A percentile compares a stretch with the other conserved stretches of the same genome.
These are phyloP conservation scores for Debaryomyces castellii DNA, from an alignment of 805 yeast genomes.

Conservation along the genomic window DNA sequence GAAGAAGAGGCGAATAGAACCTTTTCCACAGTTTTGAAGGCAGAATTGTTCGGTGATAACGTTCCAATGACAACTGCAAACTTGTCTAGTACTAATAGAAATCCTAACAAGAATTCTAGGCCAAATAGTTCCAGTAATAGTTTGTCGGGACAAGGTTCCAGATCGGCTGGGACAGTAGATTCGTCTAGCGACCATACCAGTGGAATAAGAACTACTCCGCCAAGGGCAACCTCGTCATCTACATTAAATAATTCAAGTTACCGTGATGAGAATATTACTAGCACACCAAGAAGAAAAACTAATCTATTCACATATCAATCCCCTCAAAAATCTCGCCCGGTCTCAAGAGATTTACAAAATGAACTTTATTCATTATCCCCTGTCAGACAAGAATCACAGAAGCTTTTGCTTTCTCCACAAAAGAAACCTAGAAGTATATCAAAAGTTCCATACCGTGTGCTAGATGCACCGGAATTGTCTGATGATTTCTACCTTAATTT, in stretches of 20 bases:
- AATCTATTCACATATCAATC: conserved; percentile 76
- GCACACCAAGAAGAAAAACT: conserved; percentile 46
- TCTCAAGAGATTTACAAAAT: conserved; percentile 62
- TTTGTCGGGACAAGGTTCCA: conserved; percentile 1
- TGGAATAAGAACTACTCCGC: conserved; percentile 22
- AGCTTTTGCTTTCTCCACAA: conserved; percentile 75
- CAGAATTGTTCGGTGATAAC: conserved; percentile 89
- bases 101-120: conserved; percentile 1
- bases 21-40: conserved; percentile 79
- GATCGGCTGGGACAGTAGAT: conserved; percentile 5
- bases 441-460: conserved; percentile 85
- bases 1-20: conserved; percentile 86
- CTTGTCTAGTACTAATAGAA: conserved; percentile 13
- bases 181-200: conserved; percentile 2
- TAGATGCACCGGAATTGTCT: conserved; percentile 93
- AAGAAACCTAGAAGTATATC: conserved; percentile 76
- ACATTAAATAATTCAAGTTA: conserved; percentile 4
- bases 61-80: conserved; percentile 55
- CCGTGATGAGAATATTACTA: conserved; percentile 17
- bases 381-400: conserved; percentile 84
- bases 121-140: conserved; percentile 20
- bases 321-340: conserved; percentile 62
- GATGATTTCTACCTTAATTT: conserved; percentile 92
- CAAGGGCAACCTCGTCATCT: conserved; percentile 11
- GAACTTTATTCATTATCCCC: conserved; percentile 83